Evolutionary conservation across 2,329 filamentous ascomycete species (phyloP).

Genomic region (Neopestalotiopsis clavispora): DNA sequence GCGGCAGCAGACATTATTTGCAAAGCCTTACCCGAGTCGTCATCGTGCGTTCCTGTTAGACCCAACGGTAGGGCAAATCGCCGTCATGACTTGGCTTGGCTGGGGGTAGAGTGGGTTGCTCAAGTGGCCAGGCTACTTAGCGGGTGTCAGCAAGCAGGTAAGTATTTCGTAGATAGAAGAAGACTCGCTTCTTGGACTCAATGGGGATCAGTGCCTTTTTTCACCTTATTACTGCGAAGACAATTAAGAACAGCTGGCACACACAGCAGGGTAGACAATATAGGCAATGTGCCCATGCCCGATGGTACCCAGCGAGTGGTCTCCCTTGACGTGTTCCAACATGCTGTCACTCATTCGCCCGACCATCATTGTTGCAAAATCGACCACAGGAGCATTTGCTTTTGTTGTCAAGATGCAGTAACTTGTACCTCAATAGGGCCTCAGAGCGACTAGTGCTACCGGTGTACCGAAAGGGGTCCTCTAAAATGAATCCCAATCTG

Average conservation of each 20-base stretch:
- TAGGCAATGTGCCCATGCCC: slow-evolving; percentile 7
- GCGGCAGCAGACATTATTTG: background rate
- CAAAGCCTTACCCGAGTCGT: background rate
- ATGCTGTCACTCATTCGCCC: background rate
- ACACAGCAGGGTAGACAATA: background rate
- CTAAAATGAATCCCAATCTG: background rate
- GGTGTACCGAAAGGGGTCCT: background rate
- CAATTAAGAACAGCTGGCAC: background rate
- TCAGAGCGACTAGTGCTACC: background rate
- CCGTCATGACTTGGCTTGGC: slow-evolving; percentile 11
- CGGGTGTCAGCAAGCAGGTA: background rate
- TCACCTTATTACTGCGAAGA: background rate
- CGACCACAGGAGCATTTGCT: background rate
- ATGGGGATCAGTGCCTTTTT: background rate
- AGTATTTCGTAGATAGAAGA: background rate
- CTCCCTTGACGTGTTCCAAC: background rate
- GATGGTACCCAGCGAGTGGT: slow-evolving; percentile 4
- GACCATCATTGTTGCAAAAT: background rate
- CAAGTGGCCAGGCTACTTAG: background rate
- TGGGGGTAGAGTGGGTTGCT: background rate
- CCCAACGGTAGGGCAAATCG: slow-evolving; percentile 16
- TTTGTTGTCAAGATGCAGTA: background rate
- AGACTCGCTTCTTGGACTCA: slow-evolving; percentile 4
- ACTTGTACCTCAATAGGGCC: background rate
- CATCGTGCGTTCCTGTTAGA: slow-evolving; percentile 17